Evolutionary conservation across 139 green algal genomes (phyloP), one percentile per base, ranked within the genome.

Genomic region (Picochlorum costavermella): DNA sequence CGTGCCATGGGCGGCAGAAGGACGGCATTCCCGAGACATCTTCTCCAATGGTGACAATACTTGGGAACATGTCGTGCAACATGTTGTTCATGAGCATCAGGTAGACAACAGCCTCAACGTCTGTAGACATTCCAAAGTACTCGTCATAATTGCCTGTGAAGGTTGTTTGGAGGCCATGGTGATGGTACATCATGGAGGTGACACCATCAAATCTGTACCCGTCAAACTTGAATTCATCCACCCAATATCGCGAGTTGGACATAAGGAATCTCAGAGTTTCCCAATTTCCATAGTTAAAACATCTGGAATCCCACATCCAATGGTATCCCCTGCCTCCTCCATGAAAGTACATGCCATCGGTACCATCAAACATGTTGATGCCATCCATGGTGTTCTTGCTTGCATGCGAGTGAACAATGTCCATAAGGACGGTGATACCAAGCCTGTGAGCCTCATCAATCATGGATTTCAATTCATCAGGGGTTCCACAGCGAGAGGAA

Each of bases 261-360:
- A 98, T 76, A 65, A 97, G 77, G 83, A 96, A 97, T 46, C 92
- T 81, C 60, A 97, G 64, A 25, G 85, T 95, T 83, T 95, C 88
- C 89, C 89, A 96, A 83, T 96, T 96, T 71, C 88, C 90, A 67
- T 98, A 98, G 85, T 98, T 96, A 86, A 98, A 98, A 61, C 90
- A 91, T 48, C 94, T 83, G 29, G 73, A 89, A 86, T 98, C 94
- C 94, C 94, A 98, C 92, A 98, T 96, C 87, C 87, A 96, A 81
- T 96, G 90, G 79, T 95, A 92, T 25, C 90, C 90, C 9, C 81
- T 64, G 14, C 75, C 78, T 36, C 90, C 90, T 31, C 79, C 84
- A 79, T 96, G 89, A 82, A 96, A 96, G 82, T 95, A 96, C 77
- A 82, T 78, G 48, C 49, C 73, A 56, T 96, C 89, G 4, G 86